Evolutionary conservation across 805 yeast species (phyloP), one percentile per base, ranked within the genome.

Genomic region (Metschnikowia dekortorum): DNA sequence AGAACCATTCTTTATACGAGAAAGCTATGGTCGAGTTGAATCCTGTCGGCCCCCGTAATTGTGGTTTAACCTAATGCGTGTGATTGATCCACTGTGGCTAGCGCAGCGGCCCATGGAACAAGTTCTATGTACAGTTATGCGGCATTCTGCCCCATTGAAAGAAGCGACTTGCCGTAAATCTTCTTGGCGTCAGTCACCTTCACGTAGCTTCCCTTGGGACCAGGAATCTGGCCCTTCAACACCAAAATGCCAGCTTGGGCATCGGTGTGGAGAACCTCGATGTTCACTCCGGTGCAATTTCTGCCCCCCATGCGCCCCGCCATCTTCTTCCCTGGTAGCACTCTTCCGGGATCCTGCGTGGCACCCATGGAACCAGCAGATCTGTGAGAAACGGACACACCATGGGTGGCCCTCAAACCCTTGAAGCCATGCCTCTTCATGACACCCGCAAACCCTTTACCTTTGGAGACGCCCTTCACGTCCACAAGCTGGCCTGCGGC

Each of bases 361-460:
- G 85, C 89, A 81, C 99, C 99, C 61, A 87, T 90, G 32, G 97
- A 91, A 80, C 99, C 99, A 61, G 96, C 96, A 51, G 90, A 84
- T 79, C 99, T 86, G 68, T 94, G 98, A 35, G 92, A 85, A 45
- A 80, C 75, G 30, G 99, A 89, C 28, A 88, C 91, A 86, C 99
- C 99, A 69, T 94, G 99, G 1, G 97, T 78, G 6, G 97, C 97
- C 39, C 82, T 80, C 68, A 87, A 81, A 78, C 99, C 99, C 42
- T 73, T 74, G 72, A 92, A 94, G 10, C 89, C 87, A 76, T 86
- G 87, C 71, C 96, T 84, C 68, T 92, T 92, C 97, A 94, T 94
- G 26, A 92, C 98, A 82, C 99, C 99, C 22, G 91, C 89, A 67
- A 89, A 89, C 9, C 99, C 99, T 70, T 94, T 94, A 70, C 99